A percentile compares a stretch with the other conserved stretches of the same genome.
These are phyloP conservation scores for Euptelea pleiosperma DNA, from an alignment of 164 flowering plant species.

Conservation along the genomic window DNA sequence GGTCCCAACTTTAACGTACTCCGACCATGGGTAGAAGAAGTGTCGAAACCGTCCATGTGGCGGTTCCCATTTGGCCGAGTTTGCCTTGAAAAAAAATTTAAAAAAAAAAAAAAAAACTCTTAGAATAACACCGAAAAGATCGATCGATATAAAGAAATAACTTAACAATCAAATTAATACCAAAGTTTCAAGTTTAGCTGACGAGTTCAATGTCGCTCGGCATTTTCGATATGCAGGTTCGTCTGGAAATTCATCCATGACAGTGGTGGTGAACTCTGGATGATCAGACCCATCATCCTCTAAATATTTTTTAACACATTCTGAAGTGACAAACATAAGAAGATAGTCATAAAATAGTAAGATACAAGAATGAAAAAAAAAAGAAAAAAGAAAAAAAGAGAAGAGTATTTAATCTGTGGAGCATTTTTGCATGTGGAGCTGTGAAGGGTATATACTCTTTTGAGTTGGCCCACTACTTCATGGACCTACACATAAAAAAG, in stretches of 20 bases:
- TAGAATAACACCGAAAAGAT: too few relatives aligned
- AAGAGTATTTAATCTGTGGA: too few relatives aligned
- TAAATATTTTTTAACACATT: slow-evolving; percentile 72
- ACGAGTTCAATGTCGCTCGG: slow-evolving; percentile 53
- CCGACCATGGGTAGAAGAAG: slow-evolving; percentile 77
- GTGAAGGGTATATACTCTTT: too few relatives aligned
- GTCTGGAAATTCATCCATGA: slow-evolving; percentile 69
- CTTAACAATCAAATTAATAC: slow-evolving; percentile 24
- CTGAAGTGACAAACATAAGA: slow-evolving; percentile 23
- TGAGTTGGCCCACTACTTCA: too few relatives aligned
- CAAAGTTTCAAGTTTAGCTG: slow-evolving; percentile 62
- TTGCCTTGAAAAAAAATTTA: too few relatives aligned
- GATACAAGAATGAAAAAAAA: too few relatives aligned
- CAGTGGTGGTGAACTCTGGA: slow-evolving; percentile 54
- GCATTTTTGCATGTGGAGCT: too few relatives aligned
- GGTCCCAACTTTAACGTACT: slow-evolving; percentile 79
- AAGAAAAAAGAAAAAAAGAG: too few relatives aligned
- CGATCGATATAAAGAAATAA: not conserved
- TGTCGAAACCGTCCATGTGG: slow-evolving; percentile 72
- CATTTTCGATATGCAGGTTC: slow-evolving; percentile 75
- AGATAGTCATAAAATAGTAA: not conserved
- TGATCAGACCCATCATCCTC: slow-evolving; percentile 55
- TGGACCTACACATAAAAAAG: too few relatives aligned
- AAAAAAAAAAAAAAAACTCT: too few relatives aligned
- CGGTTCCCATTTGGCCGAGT: slow-evolving; percentile 90